These are phyloP conservation scores for Hericium alpestre DNA, from an alignment of 768 basidiomycete genomes.

Conservation along the genomic window DNA sequence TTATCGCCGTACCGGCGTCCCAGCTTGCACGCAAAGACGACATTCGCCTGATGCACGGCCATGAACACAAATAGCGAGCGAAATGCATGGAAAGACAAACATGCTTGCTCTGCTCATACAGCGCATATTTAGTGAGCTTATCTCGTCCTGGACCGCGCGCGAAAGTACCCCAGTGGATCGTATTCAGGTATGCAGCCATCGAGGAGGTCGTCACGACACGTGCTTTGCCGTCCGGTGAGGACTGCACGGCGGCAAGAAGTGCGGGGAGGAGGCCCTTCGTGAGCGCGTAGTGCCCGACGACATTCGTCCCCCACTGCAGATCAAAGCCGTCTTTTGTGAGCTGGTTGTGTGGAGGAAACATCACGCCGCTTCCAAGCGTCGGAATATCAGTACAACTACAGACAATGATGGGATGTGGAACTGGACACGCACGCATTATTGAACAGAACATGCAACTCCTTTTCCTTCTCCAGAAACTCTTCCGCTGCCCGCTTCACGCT, in stretches of 20 bases:
- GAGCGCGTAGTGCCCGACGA: constrained; percentile 31
- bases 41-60: constrained; percentile 27
- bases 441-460: constrained; percentile 11
- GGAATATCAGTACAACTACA: background rate
- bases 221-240: constrained; percentile 22
- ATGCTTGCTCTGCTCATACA: constrained; percentile 10
- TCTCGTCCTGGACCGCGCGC: constrained; percentile 26
- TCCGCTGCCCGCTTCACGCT: constrained; percentile 15
- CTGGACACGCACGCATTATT: constrained; percentile 16
- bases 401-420: background rate
- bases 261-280: constrained; percentile 35
- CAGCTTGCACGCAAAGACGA: constrained; percentile 28
- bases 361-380: constrained; percentile 14
- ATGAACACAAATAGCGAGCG: constrained; percentile 5
- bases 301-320: constrained; percentile 12
- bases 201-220: constrained; percentile 37
- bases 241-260: constrained; percentile 25
- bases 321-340: constrained; percentile 18
- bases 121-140: constrained; percentile 2
- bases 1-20: constrained; percentile 28
- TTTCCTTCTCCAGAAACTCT: constrained; percentile 13
- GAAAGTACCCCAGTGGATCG: constrained; percentile 27
- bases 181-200: constrained; percentile 10
- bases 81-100: background rate
- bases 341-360: constrained; percentile 13